Conservation (phyloP, 441 rosid genomes). For the Daphne laureola region DNA sequence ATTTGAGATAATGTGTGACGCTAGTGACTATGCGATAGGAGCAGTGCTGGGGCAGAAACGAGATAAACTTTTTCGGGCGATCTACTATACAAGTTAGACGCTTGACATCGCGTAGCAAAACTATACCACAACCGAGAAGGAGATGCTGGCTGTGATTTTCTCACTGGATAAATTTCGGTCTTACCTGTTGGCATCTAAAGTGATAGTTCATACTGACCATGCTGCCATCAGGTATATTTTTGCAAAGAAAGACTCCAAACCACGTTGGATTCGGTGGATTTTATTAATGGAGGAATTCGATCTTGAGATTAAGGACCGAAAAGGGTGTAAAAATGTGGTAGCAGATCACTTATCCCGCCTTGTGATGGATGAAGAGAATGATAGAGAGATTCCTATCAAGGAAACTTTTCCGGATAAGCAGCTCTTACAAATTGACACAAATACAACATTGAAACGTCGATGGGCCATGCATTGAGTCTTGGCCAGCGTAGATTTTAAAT, state of each 20-base stretch:
- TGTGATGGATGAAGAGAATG: not conserved
- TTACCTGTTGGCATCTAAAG: not conserved
- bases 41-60: not conserved
- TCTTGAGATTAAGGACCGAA: not conserved
- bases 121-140: slow-evolving; percentile 3
- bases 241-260: not conserved
- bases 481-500: too few relatives aligned
- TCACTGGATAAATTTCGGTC: slow-evolving; percentile 1
- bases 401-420: not conserved
- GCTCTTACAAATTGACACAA: not conserved
- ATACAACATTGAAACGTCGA: too few relatives aligned
- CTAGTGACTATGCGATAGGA: not conserved
- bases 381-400: not conserved
- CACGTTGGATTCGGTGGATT: not conserved
- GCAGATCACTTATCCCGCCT: not conserved
- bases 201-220: not conserved
- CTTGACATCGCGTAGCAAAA: not conserved
- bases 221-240: not conserved
- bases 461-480: too few relatives aligned
- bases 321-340: not conserved
- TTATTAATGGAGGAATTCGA: not conserved
- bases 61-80: not conserved
- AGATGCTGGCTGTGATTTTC: not conserved
- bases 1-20: slow-evolving; percentile 2
- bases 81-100: not conserved